Conservation (phyloP, 495 filamentous ascomycete genomes). For the Cercophora samala region DNA sequence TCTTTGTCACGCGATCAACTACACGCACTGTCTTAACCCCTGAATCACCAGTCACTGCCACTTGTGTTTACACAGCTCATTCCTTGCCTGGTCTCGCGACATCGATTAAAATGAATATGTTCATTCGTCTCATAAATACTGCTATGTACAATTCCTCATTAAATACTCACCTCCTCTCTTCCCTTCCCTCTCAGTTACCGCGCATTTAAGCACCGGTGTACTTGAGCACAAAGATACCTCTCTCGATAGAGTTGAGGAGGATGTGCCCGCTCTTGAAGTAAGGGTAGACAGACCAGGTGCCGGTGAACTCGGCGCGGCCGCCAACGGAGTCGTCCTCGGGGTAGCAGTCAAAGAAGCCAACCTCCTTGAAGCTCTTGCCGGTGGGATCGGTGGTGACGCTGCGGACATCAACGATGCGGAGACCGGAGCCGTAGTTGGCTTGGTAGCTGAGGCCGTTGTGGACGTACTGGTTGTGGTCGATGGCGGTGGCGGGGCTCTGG, state of each 20-base stretch:
- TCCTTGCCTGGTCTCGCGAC: no score
- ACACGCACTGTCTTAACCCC: not conserved
- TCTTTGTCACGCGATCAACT: not conserved
- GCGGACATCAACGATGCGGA: constrained; percentile 55
- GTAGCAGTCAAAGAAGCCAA: constrained; percentile 58
- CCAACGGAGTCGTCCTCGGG: constrained; percentile 56
- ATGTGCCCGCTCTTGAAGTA: constrained; percentile 57
- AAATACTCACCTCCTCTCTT: no score
- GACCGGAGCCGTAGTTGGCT: constrained; percentile 57
- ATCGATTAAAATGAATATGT: no score
- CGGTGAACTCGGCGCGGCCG: constrained; percentile 53
- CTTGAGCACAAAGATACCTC: constrained; percentile 54
- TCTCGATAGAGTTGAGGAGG: constrained; percentile 58
- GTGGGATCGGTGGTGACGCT: constrained; percentile 53
- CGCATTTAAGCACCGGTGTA: constrained; percentile 19
- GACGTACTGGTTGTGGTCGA: constrained; percentile 64
- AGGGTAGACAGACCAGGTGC: constrained; percentile 56
- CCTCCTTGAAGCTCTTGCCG: constrained; percentile 48
- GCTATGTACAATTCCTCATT: no score
- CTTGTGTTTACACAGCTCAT: no score
- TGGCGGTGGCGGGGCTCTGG: constrained; percentile 44
- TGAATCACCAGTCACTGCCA: no score
- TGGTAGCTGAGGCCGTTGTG: constrained; percentile 53
- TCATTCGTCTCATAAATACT: no score
- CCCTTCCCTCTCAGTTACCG: no score